phyloP scores from a whole-genome alignment of 345 rosid genomes.

The Laguncularia racemosa region DNA sequence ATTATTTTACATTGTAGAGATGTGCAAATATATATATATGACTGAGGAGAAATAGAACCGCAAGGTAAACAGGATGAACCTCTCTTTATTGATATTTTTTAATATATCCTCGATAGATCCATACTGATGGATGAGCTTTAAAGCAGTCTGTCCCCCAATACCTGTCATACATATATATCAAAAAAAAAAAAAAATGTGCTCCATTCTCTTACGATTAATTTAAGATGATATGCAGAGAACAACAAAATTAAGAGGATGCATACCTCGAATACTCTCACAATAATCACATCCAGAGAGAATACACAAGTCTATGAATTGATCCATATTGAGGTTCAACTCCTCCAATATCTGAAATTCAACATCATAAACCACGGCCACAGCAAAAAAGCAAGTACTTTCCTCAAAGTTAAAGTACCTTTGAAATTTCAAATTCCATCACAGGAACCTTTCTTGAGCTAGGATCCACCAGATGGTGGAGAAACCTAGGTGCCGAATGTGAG shows the following conservation, averaged over 20 bases:
- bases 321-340: conserved; percentile 83
- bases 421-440: conserved; percentile 82
- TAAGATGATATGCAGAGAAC: too few species aligned
- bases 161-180: conserved; percentile 25
- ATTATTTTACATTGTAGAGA: not conserved
- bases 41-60: too few species aligned
- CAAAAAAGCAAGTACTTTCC: not conserved
- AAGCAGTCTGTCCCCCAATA: conserved; percentile 86
- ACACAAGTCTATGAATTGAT: conserved; percentile 90
- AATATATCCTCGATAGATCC: conserved; percentile 77
- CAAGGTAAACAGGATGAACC: conserved; percentile 25
- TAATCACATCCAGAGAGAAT: conserved; percentile 98
- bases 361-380: conserved; percentile 6
- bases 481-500: conserved; percentile 89
- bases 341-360: conserved; percentile 56
- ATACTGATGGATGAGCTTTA: conserved; percentile 91
- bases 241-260: not conserved
- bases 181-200: too few species aligned
- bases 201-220: too few species aligned
- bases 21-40: too few species aligned
- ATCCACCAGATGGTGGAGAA: conserved; percentile 97
- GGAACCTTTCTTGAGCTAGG: conserved; percentile 90
- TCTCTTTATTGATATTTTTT: conserved; percentile 79
- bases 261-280: conserved; percentile 93
- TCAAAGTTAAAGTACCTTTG: conserved; percentile 44